Evolutionary conservation across 495 filamentous ascomycete genomes (phyloP).

Genomic region (Penicillium manginii): DNA sequence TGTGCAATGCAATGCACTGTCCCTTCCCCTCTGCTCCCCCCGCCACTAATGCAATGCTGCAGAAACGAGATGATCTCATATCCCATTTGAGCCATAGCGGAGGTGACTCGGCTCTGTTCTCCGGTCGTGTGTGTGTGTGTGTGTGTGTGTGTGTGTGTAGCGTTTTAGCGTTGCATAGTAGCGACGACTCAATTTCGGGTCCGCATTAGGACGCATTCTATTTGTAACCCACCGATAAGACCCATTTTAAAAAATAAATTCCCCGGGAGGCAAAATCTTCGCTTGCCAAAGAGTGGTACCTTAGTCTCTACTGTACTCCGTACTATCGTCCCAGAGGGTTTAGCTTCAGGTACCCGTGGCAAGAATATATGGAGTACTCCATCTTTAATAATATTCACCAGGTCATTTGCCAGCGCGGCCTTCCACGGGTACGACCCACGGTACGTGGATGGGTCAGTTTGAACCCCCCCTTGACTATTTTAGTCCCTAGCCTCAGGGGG

Average conservation of each 20-base stretch:
- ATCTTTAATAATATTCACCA: conserved; percentile 11
- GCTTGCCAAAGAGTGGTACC: conserved; percentile 3
- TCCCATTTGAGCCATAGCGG: conserved; percentile 10
- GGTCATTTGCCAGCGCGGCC: conserved; percentile 12
- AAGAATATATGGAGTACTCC: neutral
- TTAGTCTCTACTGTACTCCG: neutral
- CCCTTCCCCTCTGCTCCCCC: conserved; percentile 5
- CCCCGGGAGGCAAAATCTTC: conserved; percentile 7
- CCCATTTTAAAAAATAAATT: conserved; percentile 1
- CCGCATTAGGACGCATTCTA: conserved; percentile 6
- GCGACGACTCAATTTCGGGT: conserved; percentile 11
- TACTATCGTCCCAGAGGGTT: neutral
- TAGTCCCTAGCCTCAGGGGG: conserved; percentile 3
- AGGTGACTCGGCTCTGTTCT: conserved; percentile 19
- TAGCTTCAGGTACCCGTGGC: conserved; percentile 5
- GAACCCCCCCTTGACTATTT: conserved; percentile 8
- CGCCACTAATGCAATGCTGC: conserved; percentile 2
- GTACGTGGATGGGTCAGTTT: conserved; percentile 21
- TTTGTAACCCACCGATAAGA: conserved; percentile 14
- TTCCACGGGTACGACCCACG: conserved; percentile 24
- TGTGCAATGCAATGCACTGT: conserved; percentile 28
- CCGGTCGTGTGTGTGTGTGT: conserved; percentile 6
- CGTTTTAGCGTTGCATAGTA: conserved; percentile 2
- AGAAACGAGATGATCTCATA: conserved; percentile 14
- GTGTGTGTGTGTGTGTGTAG: neutral